Evolutionary conservation across 257 asterid genomes (phyloP), one percentile per base, ranked within the genome.

Genomic region (Cordia subcordata): DNA sequence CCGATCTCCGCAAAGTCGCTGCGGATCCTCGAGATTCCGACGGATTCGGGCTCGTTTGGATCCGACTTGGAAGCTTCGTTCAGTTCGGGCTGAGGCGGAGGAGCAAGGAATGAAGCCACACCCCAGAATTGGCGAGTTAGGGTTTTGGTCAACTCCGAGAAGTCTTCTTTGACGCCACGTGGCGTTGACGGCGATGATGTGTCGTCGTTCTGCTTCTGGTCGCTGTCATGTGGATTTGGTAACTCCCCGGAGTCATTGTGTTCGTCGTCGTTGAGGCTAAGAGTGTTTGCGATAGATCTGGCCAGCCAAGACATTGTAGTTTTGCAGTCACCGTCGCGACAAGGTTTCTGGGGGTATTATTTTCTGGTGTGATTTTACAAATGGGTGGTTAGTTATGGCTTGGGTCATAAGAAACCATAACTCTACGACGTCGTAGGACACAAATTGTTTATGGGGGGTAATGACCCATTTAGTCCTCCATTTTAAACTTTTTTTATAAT

Each of bases 51-150:
- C 6, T 59, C 62, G 8, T 62, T 73, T 22, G 46, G 51, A 55
- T 49, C 60, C 49, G 72, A 54, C 9, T 22, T 14, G 39, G 32
- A 40, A 55, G 14, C 11, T 17, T 52, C 27, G 1, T 46, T 46
- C 60, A 69, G 70, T 11, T 82, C 89, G 55, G 78, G 23, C 57
- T 75, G 85, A 8, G 96, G 94, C 1, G 97, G 96, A 22, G 97
- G 96, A 1, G 99, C 96, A 20, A 93, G 73, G 70, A 89, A 89
- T 4, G 99, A 86, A 20, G 99, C 96, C 6, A 93, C 96, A 62
- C 99, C 97, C 96, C 97, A 86, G 44, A 93, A 83, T 62, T 89
- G 97, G 59, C 99, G 94, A 57, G 85, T 79, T 53, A 89, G 78
- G 77, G 97, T 80, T 69, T 82, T 85, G 50, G 87, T 81, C 58